phyloP scores from a whole-genome alignment of 768 basidiomycete genomes.

The Tulasnella sp. region DNA sequence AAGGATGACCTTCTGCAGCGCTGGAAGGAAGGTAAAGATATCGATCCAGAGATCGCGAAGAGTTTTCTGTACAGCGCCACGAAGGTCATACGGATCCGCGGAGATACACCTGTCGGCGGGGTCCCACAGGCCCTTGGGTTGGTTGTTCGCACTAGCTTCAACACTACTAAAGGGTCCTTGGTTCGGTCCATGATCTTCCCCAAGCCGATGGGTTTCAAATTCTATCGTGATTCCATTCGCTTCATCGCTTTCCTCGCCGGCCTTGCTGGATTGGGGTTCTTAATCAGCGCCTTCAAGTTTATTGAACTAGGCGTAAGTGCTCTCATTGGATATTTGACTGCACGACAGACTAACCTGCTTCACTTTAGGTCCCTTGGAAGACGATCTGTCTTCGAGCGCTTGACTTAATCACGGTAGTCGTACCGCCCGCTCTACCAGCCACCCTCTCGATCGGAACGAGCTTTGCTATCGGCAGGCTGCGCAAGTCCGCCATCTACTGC shows the following conservation, averaged over 20 bases:
- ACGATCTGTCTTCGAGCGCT: slow-evolving; percentile 86
- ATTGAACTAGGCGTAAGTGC: slow-evolving; percentile 69
- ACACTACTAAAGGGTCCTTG: slow-evolving; percentile 93
- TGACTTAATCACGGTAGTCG: slow-evolving; percentile 93
- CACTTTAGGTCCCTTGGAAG: slow-evolving; percentile 65
- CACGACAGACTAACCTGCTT: neutral
- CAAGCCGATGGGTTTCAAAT: slow-evolving; percentile 97
- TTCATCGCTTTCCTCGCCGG: slow-evolving; percentile 88
- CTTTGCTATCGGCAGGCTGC: slow-evolving; percentile 82
- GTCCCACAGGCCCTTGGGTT: slow-evolving; percentile 57
- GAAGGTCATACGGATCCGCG: slow-evolving; percentile 76
- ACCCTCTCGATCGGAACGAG: slow-evolving; percentile 96
- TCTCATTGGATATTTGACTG: neutral
- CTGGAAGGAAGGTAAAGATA: slow-evolving; percentile 58
- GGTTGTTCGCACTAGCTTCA: slow-evolving; percentile 87
- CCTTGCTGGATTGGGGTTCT: slow-evolving; percentile 87
- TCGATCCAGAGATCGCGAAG: slow-evolving; percentile 54
- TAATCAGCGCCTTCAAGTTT: slow-evolving; percentile 85
- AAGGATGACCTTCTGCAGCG: slow-evolving; percentile 64
- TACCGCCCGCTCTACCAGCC: slow-evolving; percentile 93
- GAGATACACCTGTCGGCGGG: slow-evolving; percentile 39
- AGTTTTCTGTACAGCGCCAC: slow-evolving; percentile 87
- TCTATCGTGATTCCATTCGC: slow-evolving; percentile 83
- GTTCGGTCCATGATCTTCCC: slow-evolving; percentile 97
- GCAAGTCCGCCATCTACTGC: slow-evolving; percentile 84